phyloP scores from a whole-genome alignment of 768 basidiomycete species.

The Leccinum arenicola region DNA sequence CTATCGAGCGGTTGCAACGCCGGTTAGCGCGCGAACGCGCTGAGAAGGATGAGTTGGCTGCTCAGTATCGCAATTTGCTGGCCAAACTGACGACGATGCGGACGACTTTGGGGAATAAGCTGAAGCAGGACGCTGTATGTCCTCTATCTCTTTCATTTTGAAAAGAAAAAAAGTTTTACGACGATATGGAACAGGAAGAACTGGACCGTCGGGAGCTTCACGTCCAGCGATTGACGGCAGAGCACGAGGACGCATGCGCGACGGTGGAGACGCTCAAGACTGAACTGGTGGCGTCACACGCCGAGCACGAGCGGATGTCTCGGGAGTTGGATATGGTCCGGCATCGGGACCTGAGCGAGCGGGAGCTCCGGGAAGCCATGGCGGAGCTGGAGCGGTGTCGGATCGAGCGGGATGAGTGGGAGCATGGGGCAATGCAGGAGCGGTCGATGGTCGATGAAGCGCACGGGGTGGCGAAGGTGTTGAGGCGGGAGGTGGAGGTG shows the following conservation, averaged over 20 bases:
- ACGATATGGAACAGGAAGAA: constrained; percentile 73
- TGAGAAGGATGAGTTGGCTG: constrained; percentile 85
- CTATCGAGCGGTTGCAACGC: constrained; percentile 58
- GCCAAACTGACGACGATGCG: constrained; percentile 92
- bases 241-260: constrained; percentile 68
- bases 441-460: constrained; percentile 70
- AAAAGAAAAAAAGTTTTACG: too few relatives aligned
- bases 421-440: constrained; percentile 59
- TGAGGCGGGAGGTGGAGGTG: constrained; percentile 65
- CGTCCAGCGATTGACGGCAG: constrained; percentile 71
- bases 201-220: constrained; percentile 89
- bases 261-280: constrained; percentile 78
- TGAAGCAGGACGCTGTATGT: constrained; percentile 94
- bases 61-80: constrained; percentile 83
- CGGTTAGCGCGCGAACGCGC: constrained; percentile 74
- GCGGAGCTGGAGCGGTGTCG: constrained; percentile 85
- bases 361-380: constrained; percentile 77
- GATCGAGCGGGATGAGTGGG: constrained; percentile 79
- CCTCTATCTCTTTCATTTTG: background rate
- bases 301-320: constrained; percentile 70
- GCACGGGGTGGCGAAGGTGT: constrained; percentile 50
- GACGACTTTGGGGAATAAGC: constrained; percentile 87
- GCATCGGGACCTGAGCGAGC: constrained; percentile 65
- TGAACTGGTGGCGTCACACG: constrained; percentile 75
- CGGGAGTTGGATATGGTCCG: constrained; percentile 69